These are phyloP conservation scores for Helichrysum umbraculigerum DNA, from an alignment of 129 eudicot species.

Conservation along the genomic window DNA sequence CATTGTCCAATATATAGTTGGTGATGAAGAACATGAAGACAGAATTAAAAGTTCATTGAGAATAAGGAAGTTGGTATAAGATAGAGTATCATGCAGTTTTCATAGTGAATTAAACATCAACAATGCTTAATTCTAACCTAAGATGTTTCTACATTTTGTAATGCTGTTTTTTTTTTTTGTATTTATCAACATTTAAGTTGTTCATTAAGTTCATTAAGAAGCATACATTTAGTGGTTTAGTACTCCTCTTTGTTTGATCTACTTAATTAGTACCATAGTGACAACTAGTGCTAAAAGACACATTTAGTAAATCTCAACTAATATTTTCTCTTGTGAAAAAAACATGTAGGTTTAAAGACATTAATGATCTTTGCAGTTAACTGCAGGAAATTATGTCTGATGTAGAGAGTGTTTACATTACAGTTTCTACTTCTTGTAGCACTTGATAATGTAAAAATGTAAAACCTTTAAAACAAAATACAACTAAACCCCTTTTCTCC, in stretches of 20 bases:
- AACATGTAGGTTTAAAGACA: neutral
- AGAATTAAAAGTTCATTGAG: constrained; percentile 21
- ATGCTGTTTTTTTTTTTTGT: constrained; percentile 30
- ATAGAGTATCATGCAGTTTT: constrained; percentile 23
- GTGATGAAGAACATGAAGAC: constrained; percentile 27
- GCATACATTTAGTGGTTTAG: constrained; percentile 20
- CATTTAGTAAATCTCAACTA: neutral
- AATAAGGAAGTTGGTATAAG: constrained; percentile 35
- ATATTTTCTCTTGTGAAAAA: too few relatives aligned
- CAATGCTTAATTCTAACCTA: constrained; percentile 30
- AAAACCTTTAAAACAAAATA: neutral
- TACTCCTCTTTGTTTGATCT: constrained; percentile 7
- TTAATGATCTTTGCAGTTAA: too few relatives aligned
- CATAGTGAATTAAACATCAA: constrained; percentile 16
- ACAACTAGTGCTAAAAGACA: neutral
- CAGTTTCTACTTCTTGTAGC: too few relatives aligned
- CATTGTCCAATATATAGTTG: constrained; percentile 16
- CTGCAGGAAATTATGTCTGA: too few relatives aligned
- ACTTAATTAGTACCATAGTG: neutral
- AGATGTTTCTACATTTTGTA: constrained; percentile 26
- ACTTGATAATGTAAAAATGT: too few relatives aligned
- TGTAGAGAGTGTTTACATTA: too few relatives aligned
- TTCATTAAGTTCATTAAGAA: constrained; percentile 1
- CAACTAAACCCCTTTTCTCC: neutral
- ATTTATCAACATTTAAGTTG: constrained; percentile 30